Percentiles rank a stretch among this genome's conserved stretches.
phyloP scores from a whole-genome alignment of 805 yeast species.

The Candida pseudoglaebosa region DNA sequence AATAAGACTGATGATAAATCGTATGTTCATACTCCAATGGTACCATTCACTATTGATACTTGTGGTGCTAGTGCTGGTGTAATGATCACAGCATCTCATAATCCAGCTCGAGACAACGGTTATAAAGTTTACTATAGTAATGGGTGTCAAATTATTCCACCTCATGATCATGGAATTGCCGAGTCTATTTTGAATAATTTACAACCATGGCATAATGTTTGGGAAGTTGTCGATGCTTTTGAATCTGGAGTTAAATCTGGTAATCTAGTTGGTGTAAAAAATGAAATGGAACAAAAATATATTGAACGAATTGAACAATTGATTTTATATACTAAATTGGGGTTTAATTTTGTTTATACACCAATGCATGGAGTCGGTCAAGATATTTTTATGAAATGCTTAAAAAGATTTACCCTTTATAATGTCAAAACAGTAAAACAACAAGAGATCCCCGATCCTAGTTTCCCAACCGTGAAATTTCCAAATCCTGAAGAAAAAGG shows the following conservation, averaged over 20 bases:
- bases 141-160: slow-evolving; percentile 95
- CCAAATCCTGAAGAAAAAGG: slow-evolving; percentile 98
- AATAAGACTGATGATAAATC: slow-evolving; percentile 8
- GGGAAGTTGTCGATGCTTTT: slow-evolving; percentile 43
- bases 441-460: slow-evolving; percentile 79
- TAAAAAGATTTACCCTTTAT: slow-evolving; percentile 32
- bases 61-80: slow-evolving; percentile 72
- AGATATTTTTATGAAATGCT: slow-evolving; percentile 48
- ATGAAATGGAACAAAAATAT: slow-evolving; percentile 42
- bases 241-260: slow-evolving; percentile 15
- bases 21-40: slow-evolving; percentile 80
- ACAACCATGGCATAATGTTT: slow-evolving; percentile 52
- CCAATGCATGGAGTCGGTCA: slow-evolving; percentile 96
- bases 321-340: slow-evolving; percentile 20
- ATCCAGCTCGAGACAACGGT: slow-evolving; percentile 84
- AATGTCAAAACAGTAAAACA: slow-evolving; percentile 40
- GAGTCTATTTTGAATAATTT: slow-evolving; percentile 55
- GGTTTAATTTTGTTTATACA: slow-evolving; percentile 68
- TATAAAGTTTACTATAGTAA: slow-evolving; percentile 91
- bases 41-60: slow-evolving; percentile 77
- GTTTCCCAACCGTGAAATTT: slow-evolving; percentile 77
- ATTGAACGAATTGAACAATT: slow-evolving; percentile 24
- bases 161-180: slow-evolving; percentile 78
- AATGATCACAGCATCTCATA: slow-evolving; percentile 90
- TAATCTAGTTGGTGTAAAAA: slow-evolving; percentile 38